Evolutionary conservation across 352 stramenopile genomes (phyloP).

Genomic region (Pythium phragmitis): DNA sequence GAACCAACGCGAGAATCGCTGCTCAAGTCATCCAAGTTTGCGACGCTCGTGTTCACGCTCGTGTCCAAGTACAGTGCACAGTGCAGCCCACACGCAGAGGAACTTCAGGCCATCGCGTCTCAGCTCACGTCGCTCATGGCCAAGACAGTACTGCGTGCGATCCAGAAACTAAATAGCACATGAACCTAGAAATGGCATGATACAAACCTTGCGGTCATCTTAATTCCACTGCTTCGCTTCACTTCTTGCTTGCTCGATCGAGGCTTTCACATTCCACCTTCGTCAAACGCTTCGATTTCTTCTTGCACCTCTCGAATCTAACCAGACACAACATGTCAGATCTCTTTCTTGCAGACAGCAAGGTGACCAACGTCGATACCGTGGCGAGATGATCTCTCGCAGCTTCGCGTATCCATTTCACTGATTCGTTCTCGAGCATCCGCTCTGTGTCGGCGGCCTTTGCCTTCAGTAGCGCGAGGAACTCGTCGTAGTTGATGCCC

Average conservation of each 20-base stretch:
- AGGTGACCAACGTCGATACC: not conserved
- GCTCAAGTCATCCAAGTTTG: conserved; percentile 30
- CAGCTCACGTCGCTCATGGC: conserved; percentile 28
- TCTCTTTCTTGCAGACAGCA: not conserved
- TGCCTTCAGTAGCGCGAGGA: conserved; percentile 49
- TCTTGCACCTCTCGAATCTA: not conserved
- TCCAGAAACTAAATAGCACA: conserved; percentile 60
- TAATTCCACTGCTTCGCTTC: too few species aligned
- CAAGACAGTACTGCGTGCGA: conserved; percentile 36
- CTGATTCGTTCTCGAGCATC: not conserved
- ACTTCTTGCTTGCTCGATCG: too few species aligned
- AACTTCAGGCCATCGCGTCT: conserved; percentile 14
- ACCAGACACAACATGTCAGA: not conserved
- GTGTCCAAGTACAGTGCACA: conserved; percentile 30
- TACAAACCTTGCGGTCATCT: too few species aligned
- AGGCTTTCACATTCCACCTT: too few species aligned
- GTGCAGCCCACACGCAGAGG: conserved; percentile 20
- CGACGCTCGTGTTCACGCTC: conserved; percentile 32
- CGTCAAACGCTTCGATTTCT: not conserved
- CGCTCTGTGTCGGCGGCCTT: conserved; percentile 40
- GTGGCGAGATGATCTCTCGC: not conserved
- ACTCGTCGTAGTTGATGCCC: conserved; percentile 76
- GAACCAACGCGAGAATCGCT: conserved; percentile 5
- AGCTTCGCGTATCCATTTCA: not conserved
- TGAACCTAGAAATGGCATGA: not conserved